Evolutionary conservation across 805 yeast genomes (phyloP), one percentile per base, ranked within the genome.

Genomic region (Limtongozyma cylindracea): DNA sequence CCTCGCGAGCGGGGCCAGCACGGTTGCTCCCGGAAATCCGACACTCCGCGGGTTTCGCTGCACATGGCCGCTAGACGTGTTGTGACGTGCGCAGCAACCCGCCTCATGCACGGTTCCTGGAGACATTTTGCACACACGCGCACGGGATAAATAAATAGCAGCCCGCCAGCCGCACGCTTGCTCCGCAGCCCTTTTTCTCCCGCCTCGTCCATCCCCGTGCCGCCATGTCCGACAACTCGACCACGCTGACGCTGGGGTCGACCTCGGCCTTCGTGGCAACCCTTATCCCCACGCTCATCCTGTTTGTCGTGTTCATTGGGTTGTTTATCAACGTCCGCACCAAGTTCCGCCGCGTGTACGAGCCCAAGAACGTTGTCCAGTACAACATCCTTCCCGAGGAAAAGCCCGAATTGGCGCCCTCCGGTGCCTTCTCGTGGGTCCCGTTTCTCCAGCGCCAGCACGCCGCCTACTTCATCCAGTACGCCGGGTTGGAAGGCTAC

Each of bases 401-500:
- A 24, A 37, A 35, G 21, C 53, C 62, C 1, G 58, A 55, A 16
- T 46, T 42, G 19, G 37, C 50, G 19, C 57, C 61, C 4, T 27
- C 34, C 4, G 64, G 65, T 9, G 39, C 49, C 1, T 54, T 59
- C 27, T 37, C 45, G 4, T 74, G 88, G 88, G 31, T 67, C 5
- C 35, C 53, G 2, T 49, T 42, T 24, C 25, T 72, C 12, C 31
- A 66, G 27, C 29, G 45, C 4, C 59, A 58, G 37, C 70, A 78
- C 1, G 69, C 66, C 27, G 39, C 63, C 1, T 72, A 53, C 41
- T 31, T 68, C 19, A 50, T 74, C 32, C 82, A 72, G 43, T 68
- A 69, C 29, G 49, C 69, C 18, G 74, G 82, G 23, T 40, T 65
- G 16, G 91, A 74, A 43, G 88, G 88, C 3, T 74, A 69, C 39